Conservation (phyloP, 169 alveolate species). For the Toxoplasma gondii region DNA sequence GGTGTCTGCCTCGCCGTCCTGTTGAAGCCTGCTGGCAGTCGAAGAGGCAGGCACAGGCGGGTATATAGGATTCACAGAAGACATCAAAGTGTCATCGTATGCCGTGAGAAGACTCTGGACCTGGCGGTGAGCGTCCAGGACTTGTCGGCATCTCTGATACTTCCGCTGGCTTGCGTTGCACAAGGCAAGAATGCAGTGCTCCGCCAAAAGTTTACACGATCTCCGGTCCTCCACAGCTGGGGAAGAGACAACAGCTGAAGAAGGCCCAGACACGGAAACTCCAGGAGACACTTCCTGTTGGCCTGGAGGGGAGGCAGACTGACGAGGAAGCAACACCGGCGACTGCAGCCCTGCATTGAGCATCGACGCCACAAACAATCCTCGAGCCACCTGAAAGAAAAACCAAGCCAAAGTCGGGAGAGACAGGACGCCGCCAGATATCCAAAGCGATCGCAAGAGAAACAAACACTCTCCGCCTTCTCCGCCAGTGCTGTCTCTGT, state of each 20-base stretch:
- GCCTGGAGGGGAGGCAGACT: neutral
- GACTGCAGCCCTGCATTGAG: neutral
- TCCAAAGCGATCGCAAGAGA: no score
- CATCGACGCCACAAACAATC: neutral
- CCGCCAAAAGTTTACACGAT: neutral
- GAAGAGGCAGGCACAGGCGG: neutral
- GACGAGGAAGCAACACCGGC: neutral
- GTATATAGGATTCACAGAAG: neutral
- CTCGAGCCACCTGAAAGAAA: neutral
- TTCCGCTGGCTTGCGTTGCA: neutral
- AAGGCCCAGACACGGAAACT: neutral
- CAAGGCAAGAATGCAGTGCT: constrained; percentile 8
- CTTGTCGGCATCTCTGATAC: constrained; percentile 19
- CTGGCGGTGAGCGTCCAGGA: neutral
- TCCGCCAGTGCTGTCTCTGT: no score
- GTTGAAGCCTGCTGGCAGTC: neutral
- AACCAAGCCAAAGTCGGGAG: neutral
- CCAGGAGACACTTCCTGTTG: neutral
- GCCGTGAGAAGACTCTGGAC: neutral
- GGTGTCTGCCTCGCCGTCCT: neutral
- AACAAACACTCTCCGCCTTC: no score
- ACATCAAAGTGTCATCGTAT: neutral
- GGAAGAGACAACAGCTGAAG: neutral
- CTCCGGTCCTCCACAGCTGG: neutral
- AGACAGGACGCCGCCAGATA: neutral